These are phyloP conservation scores for Trypanosoma melophagium DNA, from an alignment of 208 protist species.

Conservation along the genomic window DNA sequence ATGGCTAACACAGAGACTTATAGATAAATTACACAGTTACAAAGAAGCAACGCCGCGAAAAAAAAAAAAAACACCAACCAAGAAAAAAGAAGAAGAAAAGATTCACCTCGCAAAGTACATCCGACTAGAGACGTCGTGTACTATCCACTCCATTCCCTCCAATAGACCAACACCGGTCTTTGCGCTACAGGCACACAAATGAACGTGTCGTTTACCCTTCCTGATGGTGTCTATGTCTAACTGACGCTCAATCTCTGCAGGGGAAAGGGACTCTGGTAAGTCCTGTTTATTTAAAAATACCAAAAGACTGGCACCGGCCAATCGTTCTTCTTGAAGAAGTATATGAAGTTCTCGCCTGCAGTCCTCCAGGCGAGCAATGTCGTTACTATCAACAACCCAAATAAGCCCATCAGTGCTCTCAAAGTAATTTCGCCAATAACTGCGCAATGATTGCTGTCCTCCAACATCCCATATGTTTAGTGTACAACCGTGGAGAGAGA, in stretches of 20 bases:
- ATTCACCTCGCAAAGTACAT: conserved; percentile 81
- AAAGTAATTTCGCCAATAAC: conserved; percentile 98
- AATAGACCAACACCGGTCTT: conserved; percentile 94
- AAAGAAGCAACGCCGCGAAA: conserved; percentile 5
- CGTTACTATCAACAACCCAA: conserved; percentile 97
- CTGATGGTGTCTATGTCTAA: conserved; percentile 82
- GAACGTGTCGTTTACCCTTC: conserved; percentile 90
- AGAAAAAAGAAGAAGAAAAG: neutral
- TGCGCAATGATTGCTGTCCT: conserved; percentile 99
- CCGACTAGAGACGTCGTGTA: conserved; percentile 94
- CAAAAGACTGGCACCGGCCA: conserved; percentile 98
- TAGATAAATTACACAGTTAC: neutral
- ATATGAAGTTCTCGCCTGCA: conserved; percentile 94
- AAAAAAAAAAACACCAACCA: too few species aligned
- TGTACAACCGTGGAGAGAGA: conserved; percentile 95
- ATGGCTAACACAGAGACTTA: too few species aligned
- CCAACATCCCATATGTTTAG: conserved; percentile 99
- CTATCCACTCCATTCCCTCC: conserved; percentile 98
- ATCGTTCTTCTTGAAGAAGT: conserved; percentile 95
- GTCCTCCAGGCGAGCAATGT: conserved; percentile 87
- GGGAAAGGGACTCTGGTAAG: conserved; percentile 79
- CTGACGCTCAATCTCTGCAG: conserved; percentile 61
- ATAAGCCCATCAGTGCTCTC: conserved; percentile 96
- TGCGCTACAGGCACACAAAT: conserved; percentile 95
- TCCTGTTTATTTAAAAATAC: conserved; percentile 99